A percentile compares a stretch with the other conserved stretches of the same genome.
These are phyloP conservation scores for Diaporthe caulivora DNA, from an alignment of 2,329 filamentous ascomycete species.

Conservation along the genomic window DNA sequence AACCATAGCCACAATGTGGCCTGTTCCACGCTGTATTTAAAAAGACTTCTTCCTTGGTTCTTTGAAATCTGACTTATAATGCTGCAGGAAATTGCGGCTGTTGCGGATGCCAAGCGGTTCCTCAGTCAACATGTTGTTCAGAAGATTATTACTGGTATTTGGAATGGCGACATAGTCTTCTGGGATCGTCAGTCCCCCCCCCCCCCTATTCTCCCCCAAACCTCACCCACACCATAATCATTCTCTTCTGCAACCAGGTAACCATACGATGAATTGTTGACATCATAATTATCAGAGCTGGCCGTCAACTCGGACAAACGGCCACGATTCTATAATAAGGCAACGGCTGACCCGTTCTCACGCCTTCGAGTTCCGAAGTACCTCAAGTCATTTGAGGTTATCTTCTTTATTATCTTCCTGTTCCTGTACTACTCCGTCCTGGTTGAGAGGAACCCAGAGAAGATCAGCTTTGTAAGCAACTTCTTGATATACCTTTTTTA, in stretches of 20 bases:
- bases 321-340: conserved; percentile 79
- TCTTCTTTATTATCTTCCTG: conserved; percentile 84
- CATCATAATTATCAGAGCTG: conserved; percentile 58
- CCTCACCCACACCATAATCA: no score
- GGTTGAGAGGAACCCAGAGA: conserved; percentile 75
- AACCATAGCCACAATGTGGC: no score
- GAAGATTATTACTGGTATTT: conserved; percentile 85
- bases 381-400: conserved; percentile 84
- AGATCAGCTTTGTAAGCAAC: conserved; percentile 75
- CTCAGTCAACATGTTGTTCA: conserved; percentile 85
- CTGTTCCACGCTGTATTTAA: no score
- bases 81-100: conserved; percentile 88
- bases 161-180: conserved; percentile 88
- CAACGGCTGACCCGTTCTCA: conserved; percentile 78
- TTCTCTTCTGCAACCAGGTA: not conserved
- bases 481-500: no score
- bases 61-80: no score
- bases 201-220: not conserved
- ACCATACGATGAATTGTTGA: not conserved
- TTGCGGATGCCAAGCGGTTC: conserved; percentile 86
- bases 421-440: conserved; percentile 89
- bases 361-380: conserved; percentile 84
- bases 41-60: no score
- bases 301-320: conserved; percentile 79
- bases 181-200: conserved; percentile 68